phyloP scores from a whole-genome alignment of 129 eudicot species.

The Artemisia annua region DNA sequence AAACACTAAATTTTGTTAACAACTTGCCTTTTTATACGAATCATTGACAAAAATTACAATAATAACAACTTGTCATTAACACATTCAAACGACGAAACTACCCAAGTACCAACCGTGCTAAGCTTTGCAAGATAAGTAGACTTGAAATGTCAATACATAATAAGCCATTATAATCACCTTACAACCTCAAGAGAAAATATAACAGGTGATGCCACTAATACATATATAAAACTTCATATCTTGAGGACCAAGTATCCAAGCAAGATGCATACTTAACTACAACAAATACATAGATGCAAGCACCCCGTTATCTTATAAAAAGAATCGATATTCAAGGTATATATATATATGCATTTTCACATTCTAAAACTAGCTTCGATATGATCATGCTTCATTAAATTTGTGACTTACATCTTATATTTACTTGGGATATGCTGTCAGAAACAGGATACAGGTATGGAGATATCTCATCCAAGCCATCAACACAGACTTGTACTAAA shows the following conservation, averaged over 20 bases:
- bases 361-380: neutral
- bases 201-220: neutral
- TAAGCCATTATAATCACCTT: neutral
- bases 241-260: neutral
- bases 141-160: too few relatives aligned
- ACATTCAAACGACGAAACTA: neutral
- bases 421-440: neutral
- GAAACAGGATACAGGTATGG: neutral
- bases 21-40: neutral
- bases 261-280: neutral
- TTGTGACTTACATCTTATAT: neutral
- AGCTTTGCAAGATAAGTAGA: too few relatives aligned
- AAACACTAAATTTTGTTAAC: neutral
- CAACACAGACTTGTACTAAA: conserved; percentile 20
- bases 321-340: neutral
- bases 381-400: neutral
- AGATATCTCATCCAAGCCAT: conserved; percentile 22
- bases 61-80: neutral
- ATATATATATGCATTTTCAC: too few relatives aligned
- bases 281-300: neutral
- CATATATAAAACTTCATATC: neutral
- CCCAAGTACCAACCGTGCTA: neutral
- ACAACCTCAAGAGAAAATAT: neutral
- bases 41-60: neutral
- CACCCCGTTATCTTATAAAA: neutral